Conservation (phyloP, 495 filamentous ascomycete species). For the Aspergillus ostianus region DNA sequence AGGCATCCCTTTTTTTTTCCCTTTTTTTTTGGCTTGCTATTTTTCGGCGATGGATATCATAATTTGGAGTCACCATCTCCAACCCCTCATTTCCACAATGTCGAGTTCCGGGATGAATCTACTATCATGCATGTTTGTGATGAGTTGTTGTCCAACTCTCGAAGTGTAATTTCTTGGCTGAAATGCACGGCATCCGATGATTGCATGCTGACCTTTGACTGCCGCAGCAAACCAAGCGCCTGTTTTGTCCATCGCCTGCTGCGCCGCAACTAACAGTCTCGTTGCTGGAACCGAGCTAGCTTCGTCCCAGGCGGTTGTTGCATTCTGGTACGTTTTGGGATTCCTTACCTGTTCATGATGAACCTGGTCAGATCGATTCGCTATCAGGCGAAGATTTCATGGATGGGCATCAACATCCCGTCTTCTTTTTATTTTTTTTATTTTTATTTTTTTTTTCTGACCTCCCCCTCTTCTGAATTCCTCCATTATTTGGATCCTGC, state of each 20-base stretch:
- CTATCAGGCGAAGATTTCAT: conserved; percentile 4
- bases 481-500: conserved; percentile 18
- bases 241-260: conserved; percentile 69
- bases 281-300: conserved; percentile 78
- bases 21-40: conserved; percentile 5
- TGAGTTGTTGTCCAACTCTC: conserved; percentile 1
- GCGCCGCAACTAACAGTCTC: conserved; percentile 54
- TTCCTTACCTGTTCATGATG: not conserved
- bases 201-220: conserved; percentile 14
- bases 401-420: not conserved
- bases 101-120: not conserved
- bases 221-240: conserved; percentile 44
- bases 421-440: not conserved
- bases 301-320: conserved; percentile 67
- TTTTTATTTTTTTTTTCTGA: not conserved
- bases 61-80: not conserved
- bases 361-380: not conserved
- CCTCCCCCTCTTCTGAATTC: not conserved
- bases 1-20: conserved; percentile 20
- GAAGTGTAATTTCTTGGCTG: conserved; percentile 1
- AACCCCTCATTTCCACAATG: not conserved
- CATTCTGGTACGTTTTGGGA: conserved; percentile 61
- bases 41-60: not conserved
- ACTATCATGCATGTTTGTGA: conserved; percentile 5
- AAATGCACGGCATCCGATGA: not conserved